A percentile compares a stretch with the other conserved stretches of the same genome.
Evolutionary conservation across 495 filamentous ascomycete genomes (phyloP).

Genomic region (Xylaria curta): DNA sequence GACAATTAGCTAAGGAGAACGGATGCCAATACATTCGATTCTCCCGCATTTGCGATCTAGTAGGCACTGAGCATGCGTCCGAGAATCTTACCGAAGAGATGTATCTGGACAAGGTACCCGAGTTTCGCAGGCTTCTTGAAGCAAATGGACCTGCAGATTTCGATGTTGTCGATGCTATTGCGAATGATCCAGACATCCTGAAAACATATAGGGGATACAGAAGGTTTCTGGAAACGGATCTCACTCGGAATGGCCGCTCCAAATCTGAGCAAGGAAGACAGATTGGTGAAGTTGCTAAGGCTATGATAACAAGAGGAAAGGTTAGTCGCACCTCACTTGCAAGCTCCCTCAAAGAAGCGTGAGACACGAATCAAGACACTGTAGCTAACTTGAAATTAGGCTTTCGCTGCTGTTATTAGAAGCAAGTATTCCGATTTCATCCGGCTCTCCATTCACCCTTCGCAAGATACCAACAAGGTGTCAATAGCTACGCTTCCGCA

Average conservation of each 20-base stretch:
- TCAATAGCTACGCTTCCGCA: not conserved
- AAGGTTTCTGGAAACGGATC: not conserved
- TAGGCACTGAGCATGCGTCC: not conserved
- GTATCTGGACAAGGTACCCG: not conserved
- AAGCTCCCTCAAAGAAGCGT: not conserved
- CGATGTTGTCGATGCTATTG: not conserved
- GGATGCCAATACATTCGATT: not conserved
- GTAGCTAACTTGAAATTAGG: not conserved
- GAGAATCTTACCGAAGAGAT: not conserved
- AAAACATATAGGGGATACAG: not conserved
- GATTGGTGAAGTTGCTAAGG: not conserved
- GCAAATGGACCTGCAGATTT: not conserved
- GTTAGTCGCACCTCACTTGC: not conserved
- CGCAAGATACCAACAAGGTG: not conserved
- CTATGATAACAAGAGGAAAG: slow-evolving; percentile 2
- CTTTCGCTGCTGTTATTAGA: not conserved
- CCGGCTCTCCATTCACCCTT: not conserved
- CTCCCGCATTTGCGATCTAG: not conserved
- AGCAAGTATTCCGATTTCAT: not conserved
- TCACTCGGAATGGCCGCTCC: not conserved
- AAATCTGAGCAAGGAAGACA: slow-evolving; percentile 2
- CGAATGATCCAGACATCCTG: not conserved
- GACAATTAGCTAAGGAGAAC: not conserved
- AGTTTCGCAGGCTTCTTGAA: not conserved
- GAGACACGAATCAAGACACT: not conserved